Base-by-base conservation (phyloP, 495 filamentous ascomycete genomes). In the Aspergillus nidulans region DNA sequence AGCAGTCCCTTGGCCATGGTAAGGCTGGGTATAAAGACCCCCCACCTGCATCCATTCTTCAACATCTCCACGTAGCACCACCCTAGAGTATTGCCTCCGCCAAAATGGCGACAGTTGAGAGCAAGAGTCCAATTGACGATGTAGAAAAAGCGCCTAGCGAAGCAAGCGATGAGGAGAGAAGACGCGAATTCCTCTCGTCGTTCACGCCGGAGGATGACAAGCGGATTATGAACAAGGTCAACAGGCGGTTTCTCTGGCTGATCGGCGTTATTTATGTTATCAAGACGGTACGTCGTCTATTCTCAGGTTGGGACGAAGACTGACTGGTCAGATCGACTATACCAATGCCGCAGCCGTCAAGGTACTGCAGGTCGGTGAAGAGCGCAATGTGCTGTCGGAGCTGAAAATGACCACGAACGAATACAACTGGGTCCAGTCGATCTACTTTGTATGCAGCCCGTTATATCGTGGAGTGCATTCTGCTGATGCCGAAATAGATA, bases 341-440 rank as follows among this genome's bases (percentile, higher is more conserved):
- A 63, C 55, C 10, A 72, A 70, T 63, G 69, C 68, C 1, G 67
- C 69, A 0, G 42, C 32, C 12, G 68, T 68, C 59, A 72, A 69
- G 51, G 68, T 72, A 9, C 56, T 72, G 3, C 69, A 73, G 53
- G 65, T 73, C 21, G 67, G 62, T 3, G 26, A 64, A 42, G 58
- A 61, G 9, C 24, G 52, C 1, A 70, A 70, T 32, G 62, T 66
- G 18, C 39, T 70, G 15, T 64, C 54, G 0, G 64, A 73, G 49
- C 59, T 70, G 2, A 32, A 59, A 16, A 69, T 73, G 66, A 70
- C 64, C 5, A 16, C 64, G 3, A 52, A 70, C 46, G 56, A 70
- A 36, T 73, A 70, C 55, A 70, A 70, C 40, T 69, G 66, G 66
- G 66, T 69, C 1, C 63, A 68, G 45, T 66, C 62, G 15, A 68